These are phyloP conservation scores for Cyclotella baltica DNA, from an alignment of 108 stramenopile species.

Conservation along the genomic window DNA sequence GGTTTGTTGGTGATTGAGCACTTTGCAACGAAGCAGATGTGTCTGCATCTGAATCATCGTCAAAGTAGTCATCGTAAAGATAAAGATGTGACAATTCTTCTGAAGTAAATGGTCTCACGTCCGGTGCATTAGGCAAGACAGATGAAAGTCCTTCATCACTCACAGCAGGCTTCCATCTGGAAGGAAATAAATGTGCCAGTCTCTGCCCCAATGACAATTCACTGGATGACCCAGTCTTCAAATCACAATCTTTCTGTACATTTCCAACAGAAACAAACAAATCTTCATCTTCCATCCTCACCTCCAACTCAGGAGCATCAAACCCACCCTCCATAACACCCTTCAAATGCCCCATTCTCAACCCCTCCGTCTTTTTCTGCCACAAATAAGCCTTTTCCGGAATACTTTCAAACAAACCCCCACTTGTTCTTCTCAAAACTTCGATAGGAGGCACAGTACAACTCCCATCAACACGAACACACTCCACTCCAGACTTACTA, in stretches of 20 bases:
- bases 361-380: constrained; percentile 53
- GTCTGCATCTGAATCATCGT: neutral
- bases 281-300: constrained; percentile 45
- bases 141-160: neutral
- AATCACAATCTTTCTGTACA: neutral
- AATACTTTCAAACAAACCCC: constrained; percentile 38
- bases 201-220: constrained; percentile 11
- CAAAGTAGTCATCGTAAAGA: constrained; percentile 21
- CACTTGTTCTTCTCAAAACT: constrained; percentile 24
- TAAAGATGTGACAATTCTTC: constrained; percentile 15
- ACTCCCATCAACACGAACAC: constrained; percentile 66
- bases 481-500: constrained; percentile 34
- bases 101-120: constrained; percentile 38
- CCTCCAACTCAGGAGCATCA: constrained; percentile 53
- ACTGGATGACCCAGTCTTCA: neutral
- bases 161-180: constrained; percentile 27
- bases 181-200: constrained; percentile 36
- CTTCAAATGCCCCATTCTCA: constrained; percentile 47
- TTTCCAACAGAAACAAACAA: constrained; percentile 19
- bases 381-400: constrained; percentile 71
- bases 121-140: constrained; percentile 28
- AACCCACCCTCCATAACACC: constrained; percentile 54
- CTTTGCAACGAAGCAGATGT: neutral
- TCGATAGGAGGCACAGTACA: constrained; percentile 65
- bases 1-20: neutral